Evolutionary conservation across 139 green algal species (phyloP), one percentile per base, ranked within the genome.

Genomic region (Chlorella sp.): DNA sequence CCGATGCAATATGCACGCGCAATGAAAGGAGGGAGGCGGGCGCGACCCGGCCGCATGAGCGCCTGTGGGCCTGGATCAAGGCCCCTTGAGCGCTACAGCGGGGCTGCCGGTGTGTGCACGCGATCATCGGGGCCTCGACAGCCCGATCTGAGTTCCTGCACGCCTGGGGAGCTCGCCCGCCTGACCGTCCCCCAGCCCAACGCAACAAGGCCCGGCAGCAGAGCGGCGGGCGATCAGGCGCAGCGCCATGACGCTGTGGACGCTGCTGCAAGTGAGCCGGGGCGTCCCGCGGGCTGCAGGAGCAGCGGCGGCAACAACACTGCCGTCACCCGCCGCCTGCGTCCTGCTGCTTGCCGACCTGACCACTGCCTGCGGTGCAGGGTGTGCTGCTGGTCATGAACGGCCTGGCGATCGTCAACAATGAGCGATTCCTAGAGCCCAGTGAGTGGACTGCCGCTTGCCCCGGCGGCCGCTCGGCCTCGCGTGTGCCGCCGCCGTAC

Each of bases 381-480:
- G 94, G 90, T 0, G 83, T 91, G 0, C 81, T 99, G 28, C 83
- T 99, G 41, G 62, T 98, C 11, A 46, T 93, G 1, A 99, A 99
- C 73, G 94, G 92, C 3, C 86, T 97, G 1, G 95, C 95, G 0
- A 88, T 99, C 2, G 85, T 99, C 0, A 98, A 99, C 87, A 98
- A 98, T 65, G 93, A 98, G 4, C 88, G 96, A 0, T 98, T 98
- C 76, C 81, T 99, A 28, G 94, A 97, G 38, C 92, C 93, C 76
- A 92, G 91, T 96, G 70, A 90, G 94, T 70, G 4, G 24, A 2
- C 38, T n/a, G 40, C 22, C 24, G 19, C 36, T 26, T 34, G 60
- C 60, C 2, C 6, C 34, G 56, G 56, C 56, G 17, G 67, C n/a
- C 67, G 34, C 67, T 73, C 17, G n/a, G 13, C 36, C 11, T 73